Conservation (phyloP, 163 green algal genomes). For the Trebouxia gelatinosa region DNA sequence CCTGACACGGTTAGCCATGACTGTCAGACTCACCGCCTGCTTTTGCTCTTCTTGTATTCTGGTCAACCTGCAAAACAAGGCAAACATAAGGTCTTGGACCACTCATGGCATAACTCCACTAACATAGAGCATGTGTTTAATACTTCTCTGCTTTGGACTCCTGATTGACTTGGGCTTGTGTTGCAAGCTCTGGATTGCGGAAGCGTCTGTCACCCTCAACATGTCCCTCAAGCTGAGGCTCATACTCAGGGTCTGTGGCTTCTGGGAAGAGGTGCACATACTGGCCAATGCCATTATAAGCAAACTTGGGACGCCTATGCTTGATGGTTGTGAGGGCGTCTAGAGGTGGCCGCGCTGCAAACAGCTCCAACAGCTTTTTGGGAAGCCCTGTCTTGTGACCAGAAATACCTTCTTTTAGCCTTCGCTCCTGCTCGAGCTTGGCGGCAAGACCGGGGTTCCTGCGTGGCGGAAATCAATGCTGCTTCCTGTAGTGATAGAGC, state of each 20-base stretch:
- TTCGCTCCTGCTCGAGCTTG: constrained; percentile 55
- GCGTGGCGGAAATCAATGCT: too few species aligned
- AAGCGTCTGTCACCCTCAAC: constrained; percentile 52
- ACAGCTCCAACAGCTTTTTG: constrained; percentile 75
- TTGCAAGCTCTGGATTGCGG: constrained; percentile 70
- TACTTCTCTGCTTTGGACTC: constrained; percentile 73
- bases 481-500: too few species aligned
- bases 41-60: constrained; percentile 55
- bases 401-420: constrained; percentile 73
- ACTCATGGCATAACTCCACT: background rate
- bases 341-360: constrained; percentile 52
- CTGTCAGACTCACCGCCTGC: constrained; percentile 44
- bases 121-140: too few species aligned
- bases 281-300: constrained; percentile 61
- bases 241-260: constrained; percentile 71
- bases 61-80: constrained; percentile 49
- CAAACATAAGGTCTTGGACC: background rate
- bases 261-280: constrained; percentile 70
- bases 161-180: constrained; percentile 69
- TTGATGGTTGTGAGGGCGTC: constrained; percentile 13
- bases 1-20: background rate
- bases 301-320: constrained; percentile 34
- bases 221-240: constrained; percentile 47
- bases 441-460: constrained; percentile 39
- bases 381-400: constrained; percentile 79